Evolutionary conservation across 2,329 filamentous ascomycete species (phyloP).

Genomic region (Metarhizium robertsii): DNA sequence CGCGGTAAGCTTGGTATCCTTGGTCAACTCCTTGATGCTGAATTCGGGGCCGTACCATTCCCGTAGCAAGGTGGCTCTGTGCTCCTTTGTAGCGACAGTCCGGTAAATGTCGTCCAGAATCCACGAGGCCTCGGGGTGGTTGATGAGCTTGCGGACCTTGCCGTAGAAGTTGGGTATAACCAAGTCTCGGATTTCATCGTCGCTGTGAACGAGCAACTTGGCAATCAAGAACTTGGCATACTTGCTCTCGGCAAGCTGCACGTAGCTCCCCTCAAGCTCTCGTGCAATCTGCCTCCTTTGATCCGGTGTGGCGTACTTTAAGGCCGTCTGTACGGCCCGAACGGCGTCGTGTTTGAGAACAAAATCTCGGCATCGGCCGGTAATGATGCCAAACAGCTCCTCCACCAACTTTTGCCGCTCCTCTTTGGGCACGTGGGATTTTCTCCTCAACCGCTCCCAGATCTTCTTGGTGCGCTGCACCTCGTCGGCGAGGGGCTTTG

Average conservation of each 20-base stretch:
- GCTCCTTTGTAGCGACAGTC: constrained; percentile 72
- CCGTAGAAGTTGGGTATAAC: constrained; percentile 95
- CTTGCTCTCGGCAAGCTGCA: constrained; percentile 79
- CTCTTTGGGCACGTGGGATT: constrained; percentile 84
- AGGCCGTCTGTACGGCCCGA: constrained; percentile 89
- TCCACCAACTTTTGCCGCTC: constrained; percentile 80
- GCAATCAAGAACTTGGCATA: constrained; percentile 97
- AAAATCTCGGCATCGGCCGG: constrained; percentile 85
- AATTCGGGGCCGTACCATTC: constrained; percentile 98
- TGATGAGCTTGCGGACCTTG: constrained; percentile 83
- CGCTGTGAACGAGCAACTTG: constrained; percentile 89
- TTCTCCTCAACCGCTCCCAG: constrained; percentile 87
- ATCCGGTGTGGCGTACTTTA: constrained; percentile 85
- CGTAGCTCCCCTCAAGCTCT: constrained; percentile 79
- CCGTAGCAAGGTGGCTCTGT: constrained; percentile 75
- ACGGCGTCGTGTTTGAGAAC: constrained; percentile 98
- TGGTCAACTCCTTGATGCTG: constrained; percentile 58
- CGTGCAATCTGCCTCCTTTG: constrained; percentile 79
- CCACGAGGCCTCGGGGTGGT: constrained; percentile 94
- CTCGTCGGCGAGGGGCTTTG: constrained; percentile 86
- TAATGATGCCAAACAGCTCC: constrained; percentile 87
- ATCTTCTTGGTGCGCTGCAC: constrained; percentile 88
- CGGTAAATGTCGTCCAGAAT: constrained; percentile 96
- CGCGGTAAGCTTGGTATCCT: constrained; percentile 46
- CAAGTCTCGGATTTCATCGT: constrained; percentile 75